Base-by-base conservation (phyloP, 2,329 filamentous ascomycete genomes). In the Paecilomyces formosus region DNA sequence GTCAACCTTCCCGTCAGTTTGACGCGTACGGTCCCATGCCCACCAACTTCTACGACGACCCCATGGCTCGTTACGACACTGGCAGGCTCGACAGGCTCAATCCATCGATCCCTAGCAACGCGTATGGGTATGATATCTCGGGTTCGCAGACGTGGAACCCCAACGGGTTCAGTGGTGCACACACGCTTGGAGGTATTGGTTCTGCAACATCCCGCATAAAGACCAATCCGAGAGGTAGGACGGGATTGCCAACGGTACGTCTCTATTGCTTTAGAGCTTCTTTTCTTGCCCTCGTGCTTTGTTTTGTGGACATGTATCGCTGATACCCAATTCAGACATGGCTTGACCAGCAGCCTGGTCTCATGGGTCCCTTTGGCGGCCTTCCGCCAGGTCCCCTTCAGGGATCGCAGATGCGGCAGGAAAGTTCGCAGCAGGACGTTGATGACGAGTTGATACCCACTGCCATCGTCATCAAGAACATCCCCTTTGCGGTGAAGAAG, bases 381-480 rank as follows among this genome's bases (percentile, higher is more conserved):
- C 70, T 79, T 54, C 78, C 75, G 49, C 73, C 76, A 52, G 70
- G 69, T 24, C 73, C 74, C 56, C 75, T 76, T 54, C 72, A 74
- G 57, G 72, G 72, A 60, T 72, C 70, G 55, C 72, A 74, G 49
- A 68, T 77, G 60, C 77, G 76, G 35, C 68, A 74, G 57, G 76
- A 79, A 57, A 63, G 70, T 58, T 70, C 73, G 26, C 69, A 70
- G 15, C 72, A 71, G 31, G 78, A 79, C 54, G 68, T 65, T 33
- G 78, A 80, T 52, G 93, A 96, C 65, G 93, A 97, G 77, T 85
- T 99, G 61, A 99, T 99, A 60, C 93, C 93, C 2, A 99, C 94
- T 3, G 94, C 94, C 57, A 97, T 99, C 67, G 94, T 99, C 60
- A 97, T 99, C 77, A 99, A 99, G 80, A 99, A 99, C 72, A 99